Base-by-base conservation (phyloP, 441 rosid genomes). In the Adansonia madagascariensis region DNA sequence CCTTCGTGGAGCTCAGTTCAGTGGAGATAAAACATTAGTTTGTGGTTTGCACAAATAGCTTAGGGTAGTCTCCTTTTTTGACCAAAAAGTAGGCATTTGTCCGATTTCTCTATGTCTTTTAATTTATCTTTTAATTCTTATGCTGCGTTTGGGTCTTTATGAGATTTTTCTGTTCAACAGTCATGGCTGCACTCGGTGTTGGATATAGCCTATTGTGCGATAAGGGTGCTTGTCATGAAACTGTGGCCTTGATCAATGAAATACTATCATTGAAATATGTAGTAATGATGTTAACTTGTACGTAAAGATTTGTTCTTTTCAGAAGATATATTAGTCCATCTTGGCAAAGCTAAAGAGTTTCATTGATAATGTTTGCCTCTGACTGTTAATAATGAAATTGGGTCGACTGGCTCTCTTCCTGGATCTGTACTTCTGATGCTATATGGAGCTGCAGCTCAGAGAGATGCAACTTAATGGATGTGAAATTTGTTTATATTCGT, bases 1-100 rank as follows among this genome's bases (percentile, higher is more conserved):
- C 24, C 47, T 8, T 47, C 17, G 27, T 62, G 11, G 60, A 15
- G 35, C 11, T 47, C 11, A 0, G 70, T n/a, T 75, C 17, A 1
- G 71, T 75, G 35, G 22, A 35, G 71, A 50, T 17, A 41, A 64
- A 35, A 75, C 8, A 75, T 52, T 62, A 46, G 22, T 64, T n/a
- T 64, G 41, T 64, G 31, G 31, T 35, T 47, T 49, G 56, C 17
- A 27, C 47, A 27, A 27, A n/a, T 71, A 10, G 20, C 22, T 24
- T 49, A 15, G 20, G 61, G 24, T 20, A 44, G 31, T 27, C 31
- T 24, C 39, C 14, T 49, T 6, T 35, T 49, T 49, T 49, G 44
- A 24, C 9, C 11, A 49, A 69, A 7, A 69, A 47, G 14, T 7
- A 14, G 6, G 9, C 43, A 69, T 49, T 69, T 24, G 10, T 12